Conservation (phyloP, 345 rosid species). For the Murraya paniculata region DNA sequence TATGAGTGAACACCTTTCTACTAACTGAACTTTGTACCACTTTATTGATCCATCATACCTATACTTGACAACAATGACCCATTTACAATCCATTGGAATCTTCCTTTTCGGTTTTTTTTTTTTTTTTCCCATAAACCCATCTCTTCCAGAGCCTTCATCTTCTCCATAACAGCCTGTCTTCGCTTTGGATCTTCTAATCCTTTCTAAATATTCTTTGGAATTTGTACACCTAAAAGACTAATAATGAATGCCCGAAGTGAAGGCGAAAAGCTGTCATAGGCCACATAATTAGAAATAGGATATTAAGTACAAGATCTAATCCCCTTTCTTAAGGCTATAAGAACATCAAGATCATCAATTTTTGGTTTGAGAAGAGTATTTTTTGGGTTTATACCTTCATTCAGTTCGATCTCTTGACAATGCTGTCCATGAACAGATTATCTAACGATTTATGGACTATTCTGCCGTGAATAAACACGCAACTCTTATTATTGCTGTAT, state of each 20-base stretch:
- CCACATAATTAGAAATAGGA: neutral
- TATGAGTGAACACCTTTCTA: too few species aligned
- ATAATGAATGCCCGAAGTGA: neutral
- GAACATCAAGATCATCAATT: neutral
- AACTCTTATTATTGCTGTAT: too few species aligned
- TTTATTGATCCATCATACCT: too few species aligned
- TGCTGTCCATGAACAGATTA: neutral
- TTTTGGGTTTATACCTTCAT: too few species aligned
- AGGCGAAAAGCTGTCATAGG: neutral
- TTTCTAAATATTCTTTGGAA: neutral
- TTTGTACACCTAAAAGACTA: neutral
- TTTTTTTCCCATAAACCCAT: too few species aligned
- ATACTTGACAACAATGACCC: too few species aligned
- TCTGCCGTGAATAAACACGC: too few species aligned
- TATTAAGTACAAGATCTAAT: neutral
- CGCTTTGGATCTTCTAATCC: neutral
- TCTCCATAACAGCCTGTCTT: neutral
- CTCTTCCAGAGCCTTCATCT: neutral
- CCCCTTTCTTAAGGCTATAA: neutral
- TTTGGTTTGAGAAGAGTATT: neutral
- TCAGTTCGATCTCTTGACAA: too few species aligned
- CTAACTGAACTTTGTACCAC: too few species aligned
- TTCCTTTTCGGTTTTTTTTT: too few species aligned
- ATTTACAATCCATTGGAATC: too few species aligned
- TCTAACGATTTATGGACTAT: too few species aligned